Conservation (phyloP, 1,139 yeast species). For the Magnusiomyces starmeri region DNA sequence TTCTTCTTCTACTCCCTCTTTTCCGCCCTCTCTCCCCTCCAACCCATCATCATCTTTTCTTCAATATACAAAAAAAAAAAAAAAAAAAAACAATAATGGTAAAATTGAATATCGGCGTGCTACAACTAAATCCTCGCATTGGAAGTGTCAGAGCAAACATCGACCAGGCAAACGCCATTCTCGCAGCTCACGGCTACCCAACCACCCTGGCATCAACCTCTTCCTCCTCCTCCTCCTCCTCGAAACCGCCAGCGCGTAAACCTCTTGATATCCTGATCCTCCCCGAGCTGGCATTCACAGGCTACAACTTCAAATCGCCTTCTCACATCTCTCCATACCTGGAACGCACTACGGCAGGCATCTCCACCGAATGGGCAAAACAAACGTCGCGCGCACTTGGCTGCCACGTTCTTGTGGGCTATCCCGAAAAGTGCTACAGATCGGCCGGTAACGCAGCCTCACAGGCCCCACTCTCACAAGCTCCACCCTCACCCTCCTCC, state of each 20-base stretch:
- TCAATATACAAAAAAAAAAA: background rate
- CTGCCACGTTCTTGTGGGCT: conserved; percentile 75
- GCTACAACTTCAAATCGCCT: conserved; percentile 58
- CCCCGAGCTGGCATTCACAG: conserved; percentile 83
- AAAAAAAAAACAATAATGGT: conserved; percentile 4
- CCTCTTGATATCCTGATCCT: conserved; percentile 49
- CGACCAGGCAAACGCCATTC: conserved; percentile 40
- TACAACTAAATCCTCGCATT: conserved; percentile 61
- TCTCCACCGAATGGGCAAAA: conserved; percentile 51
- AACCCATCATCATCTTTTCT: background rate
- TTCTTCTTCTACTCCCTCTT: too few species aligned
- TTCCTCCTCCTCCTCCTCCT: background rate
- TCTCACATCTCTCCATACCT: conserved; percentile 54
- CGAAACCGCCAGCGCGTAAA: conserved; percentile 33
- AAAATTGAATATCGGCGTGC: conserved; percentile 50
- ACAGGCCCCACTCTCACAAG: background rate
- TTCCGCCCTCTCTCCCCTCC: too few species aligned
- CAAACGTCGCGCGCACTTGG: conserved; percentile 43
- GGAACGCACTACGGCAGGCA: conserved; percentile 42
- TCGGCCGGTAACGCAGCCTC: too few species aligned
- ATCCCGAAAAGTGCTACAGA: conserved; percentile 51
- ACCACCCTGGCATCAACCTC: background rate
- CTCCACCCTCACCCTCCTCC: background rate
- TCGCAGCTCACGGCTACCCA: conserved; percentile 22
- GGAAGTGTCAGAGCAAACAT: conserved; percentile 55